phyloP scores from a whole-genome alignment of 2,329 filamentous ascomycete genomes.

The Alternaria brassicicola region DNA sequence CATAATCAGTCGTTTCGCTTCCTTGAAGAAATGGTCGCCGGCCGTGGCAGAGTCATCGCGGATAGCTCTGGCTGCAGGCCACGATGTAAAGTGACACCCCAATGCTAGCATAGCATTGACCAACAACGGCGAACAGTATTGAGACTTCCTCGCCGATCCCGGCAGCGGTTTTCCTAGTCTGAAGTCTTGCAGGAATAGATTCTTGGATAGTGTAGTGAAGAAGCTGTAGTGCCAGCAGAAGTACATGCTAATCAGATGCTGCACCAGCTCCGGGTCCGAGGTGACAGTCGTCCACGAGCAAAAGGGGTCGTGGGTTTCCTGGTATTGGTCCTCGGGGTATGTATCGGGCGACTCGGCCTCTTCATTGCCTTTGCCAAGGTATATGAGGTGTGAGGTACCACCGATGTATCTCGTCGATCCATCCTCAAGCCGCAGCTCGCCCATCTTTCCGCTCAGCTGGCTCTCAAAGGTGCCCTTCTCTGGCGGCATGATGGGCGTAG shows the following conservation, averaged over 20 bases:
- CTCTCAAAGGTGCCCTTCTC: constrained; percentile 65
- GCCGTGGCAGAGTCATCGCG: constrained; percentile 81
- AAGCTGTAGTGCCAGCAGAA: constrained; percentile 98
- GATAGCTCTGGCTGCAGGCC: constrained; percentile 71
- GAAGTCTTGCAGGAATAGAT: constrained; percentile 86
- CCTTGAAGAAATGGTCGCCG: constrained; percentile 93
- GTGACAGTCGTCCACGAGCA: constrained; percentile 90
- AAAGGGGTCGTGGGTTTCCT: constrained; percentile 69
- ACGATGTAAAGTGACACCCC: constrained; percentile 89
- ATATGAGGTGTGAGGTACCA: constrained; percentile 91
- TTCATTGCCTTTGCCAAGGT: constrained; percentile 58
- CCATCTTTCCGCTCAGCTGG: constrained; percentile 90
- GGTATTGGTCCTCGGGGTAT: constrained; percentile 53
- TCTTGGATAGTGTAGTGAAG: constrained; percentile 88
- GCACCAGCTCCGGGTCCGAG: constrained; percentile 75
- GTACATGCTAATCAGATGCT: constrained; percentile 94
- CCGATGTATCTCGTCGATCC: constrained; percentile 90
- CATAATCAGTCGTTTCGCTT: constrained; percentile 86
- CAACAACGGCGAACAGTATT: constrained; percentile 85
- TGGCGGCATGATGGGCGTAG: constrained; percentile 46
- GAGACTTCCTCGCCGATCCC: constrained; percentile 58
- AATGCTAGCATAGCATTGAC: constrained; percentile 94
- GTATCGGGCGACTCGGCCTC: constrained; percentile 37
- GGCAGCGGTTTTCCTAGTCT: constrained; percentile 68
- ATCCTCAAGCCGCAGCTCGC: constrained; percentile 83